Conservation (phyloP, 495 filamentous ascomycete species). For the Pyrenopolyporus hunteri region DNA sequence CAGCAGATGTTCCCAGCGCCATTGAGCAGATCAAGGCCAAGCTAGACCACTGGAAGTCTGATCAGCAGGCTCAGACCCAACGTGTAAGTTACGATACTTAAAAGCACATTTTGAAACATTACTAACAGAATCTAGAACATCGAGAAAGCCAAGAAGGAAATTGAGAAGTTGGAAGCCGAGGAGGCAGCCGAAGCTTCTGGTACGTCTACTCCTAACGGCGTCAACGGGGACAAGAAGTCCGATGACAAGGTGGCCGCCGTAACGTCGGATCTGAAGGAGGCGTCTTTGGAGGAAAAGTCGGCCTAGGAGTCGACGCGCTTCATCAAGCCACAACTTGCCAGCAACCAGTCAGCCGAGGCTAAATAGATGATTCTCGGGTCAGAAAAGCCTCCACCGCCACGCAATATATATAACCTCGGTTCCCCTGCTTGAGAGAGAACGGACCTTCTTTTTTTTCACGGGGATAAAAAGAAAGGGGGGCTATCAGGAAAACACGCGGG, state of each 20-base stretch:
- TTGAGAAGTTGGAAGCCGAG: constrained; percentile 65
- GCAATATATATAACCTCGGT: neutral
- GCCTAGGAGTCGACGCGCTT: constrained; percentile 54
- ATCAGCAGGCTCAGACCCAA: constrained; percentile 89
- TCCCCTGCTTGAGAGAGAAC: neutral
- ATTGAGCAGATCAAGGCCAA: constrained; percentile 91
- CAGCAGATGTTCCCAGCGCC: constrained; percentile 75
- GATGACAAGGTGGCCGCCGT: constrained; percentile 51
- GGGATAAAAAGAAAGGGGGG: constrained; percentile 5
- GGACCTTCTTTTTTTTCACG: neutral
- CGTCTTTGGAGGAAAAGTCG: constrained; percentile 71
- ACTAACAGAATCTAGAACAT: constrained; percentile 80
- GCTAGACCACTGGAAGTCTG: constrained; percentile 88
- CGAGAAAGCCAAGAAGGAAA: constrained; percentile 71
- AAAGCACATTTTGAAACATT: neutral
- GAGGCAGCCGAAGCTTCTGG: constrained; percentile 50
- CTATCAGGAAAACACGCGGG: constrained; percentile 4
- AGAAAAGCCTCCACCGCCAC: constrained; percentile 4
- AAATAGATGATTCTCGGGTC: constrained; percentile 5
- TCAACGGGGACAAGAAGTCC: constrained; percentile 47
- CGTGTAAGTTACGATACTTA: constrained; percentile 64
- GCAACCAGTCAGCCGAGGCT: neutral
- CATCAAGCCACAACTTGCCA: constrained; percentile 29
- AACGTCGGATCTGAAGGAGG: constrained; percentile 68
- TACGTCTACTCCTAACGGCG: constrained; percentile 47